Base-by-base conservation (phyloP, 352 stramenopile species). In the Phytophthora fragariae region DNA sequence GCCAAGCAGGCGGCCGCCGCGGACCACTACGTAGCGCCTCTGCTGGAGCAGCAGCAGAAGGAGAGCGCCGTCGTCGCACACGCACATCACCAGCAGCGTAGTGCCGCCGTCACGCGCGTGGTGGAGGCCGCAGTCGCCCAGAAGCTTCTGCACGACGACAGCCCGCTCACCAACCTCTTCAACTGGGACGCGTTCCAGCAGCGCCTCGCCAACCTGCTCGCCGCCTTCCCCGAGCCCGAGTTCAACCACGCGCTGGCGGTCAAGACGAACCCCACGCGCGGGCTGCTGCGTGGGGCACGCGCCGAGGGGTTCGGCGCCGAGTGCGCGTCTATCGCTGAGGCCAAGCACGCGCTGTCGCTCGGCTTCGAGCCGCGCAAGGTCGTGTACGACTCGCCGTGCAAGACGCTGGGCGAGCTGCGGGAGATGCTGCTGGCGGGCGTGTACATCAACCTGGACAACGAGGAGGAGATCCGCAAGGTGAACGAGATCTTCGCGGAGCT, bases 351-450 rank as follows among this genome's bases (percentile, higher is more conserved):
- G 49, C 74, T 97, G 27, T 90, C 82, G 44, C 82, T 95, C 7
- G 86, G 87, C 2, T 93, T 94, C 65, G 52, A 79, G 27, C 89
- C 89, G 6, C 83, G 85, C 49, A 82, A 82, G 49, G 83, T 98
- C 12, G 89, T 98, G 9, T 98, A 95, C 76, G 95, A 98, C 66
- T 98, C 90, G 12, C 95, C 95, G 12, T 97, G 91, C 79, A 98
- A 98, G 76, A 98, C 94, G 14, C 35, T 82, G 17, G 70, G 72
- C 8, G 95, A 98, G 72, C 72, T 98, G 27, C 75, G 81, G 29
- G 84, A 92, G 47, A 83, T 97, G 62, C 70, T 98, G 54, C 54
- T 76, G 55, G 80, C 83, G 29, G 92, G 93, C 2, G 86, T 97
- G 19, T 93, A 94, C 65, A 86, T 98, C 65, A 98, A 98, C 80